phyloP scores from a whole-genome alignment of 208 protist species.

The Trypanosoma caninum region DNA sequence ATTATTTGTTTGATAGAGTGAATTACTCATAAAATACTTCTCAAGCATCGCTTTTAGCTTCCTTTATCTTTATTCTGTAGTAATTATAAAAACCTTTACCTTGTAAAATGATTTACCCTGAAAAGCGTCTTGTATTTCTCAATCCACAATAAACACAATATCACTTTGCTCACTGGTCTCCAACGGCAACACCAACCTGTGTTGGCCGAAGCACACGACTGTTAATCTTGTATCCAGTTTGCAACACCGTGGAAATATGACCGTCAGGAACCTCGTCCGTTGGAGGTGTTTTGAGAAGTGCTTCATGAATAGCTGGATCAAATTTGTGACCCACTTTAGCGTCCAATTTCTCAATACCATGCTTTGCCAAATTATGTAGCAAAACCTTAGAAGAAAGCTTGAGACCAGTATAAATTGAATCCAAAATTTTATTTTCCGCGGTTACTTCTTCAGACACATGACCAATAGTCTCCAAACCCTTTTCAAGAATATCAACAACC shows the following conservation, averaged over 20 bases:
- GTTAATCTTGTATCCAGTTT: constrained; percentile 88
- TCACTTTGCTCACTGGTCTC: background rate
- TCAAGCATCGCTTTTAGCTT: no score
- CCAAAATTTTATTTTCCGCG: constrained; percentile 53
- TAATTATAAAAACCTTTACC: no score
- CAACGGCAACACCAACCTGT: constrained; percentile 67
- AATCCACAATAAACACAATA: background rate
- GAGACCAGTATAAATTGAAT: constrained; percentile 74
- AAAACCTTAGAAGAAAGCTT: constrained; percentile 87
- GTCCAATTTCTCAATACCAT: constrained; percentile 87
- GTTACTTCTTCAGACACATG: constrained; percentile 45
- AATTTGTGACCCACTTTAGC: constrained; percentile 67
- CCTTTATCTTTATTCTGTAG: no score
- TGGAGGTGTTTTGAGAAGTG: constrained; percentile 72
- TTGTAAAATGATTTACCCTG: no score
- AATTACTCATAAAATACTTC: no score
- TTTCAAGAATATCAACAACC: constrained; percentile 91
- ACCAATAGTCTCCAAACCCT: constrained; percentile 72
- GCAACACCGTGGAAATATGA: constrained; percentile 79
- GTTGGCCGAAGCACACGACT: constrained; percentile 83
- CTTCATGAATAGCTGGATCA: constrained; percentile 90
- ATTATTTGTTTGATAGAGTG: no score
- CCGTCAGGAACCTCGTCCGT: constrained; percentile 45
- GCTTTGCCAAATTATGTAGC: constrained; percentile 74
- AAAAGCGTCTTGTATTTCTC: no score